phyloP scores from a whole-genome alignment of 192 early-diverging fungal genomes.

The Backusella tuberculispora region DNA sequence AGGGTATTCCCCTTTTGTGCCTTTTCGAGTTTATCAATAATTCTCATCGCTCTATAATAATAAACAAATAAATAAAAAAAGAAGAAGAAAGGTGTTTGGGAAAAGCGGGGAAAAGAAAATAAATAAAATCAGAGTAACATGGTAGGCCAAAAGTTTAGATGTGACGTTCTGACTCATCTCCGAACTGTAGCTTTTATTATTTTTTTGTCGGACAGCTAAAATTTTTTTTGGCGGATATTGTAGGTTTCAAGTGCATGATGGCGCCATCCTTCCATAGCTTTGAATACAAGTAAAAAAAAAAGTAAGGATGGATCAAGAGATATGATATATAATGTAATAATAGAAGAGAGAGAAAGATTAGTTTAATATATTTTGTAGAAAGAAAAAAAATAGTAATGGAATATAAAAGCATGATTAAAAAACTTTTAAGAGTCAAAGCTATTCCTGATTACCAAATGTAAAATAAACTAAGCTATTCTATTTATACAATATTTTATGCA shows the following conservation, averaged over 20 bases:
- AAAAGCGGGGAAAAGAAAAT: constrained; percentile 12
- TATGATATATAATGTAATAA: no score
- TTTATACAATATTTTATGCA: no score
- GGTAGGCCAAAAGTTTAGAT: constrained; percentile 2
- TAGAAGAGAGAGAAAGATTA: no score
- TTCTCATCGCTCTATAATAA: constrained; percentile 55
- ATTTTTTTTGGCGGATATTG: not conserved
- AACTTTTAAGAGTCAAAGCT: no score
- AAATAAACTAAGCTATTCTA: no score
- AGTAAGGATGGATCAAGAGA: no score
- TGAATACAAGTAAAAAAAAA: no score
- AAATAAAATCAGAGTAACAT: not conserved
- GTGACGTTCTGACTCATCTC: constrained; percentile 23
- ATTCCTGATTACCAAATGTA: no score
- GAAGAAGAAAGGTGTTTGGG: not conserved
- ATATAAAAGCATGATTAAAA: no score
- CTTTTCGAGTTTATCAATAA: constrained; percentile 71
- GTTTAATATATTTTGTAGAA: no score
- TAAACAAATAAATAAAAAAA: not conserved
- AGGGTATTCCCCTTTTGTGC: constrained; percentile 63
- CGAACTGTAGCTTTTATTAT: not conserved
- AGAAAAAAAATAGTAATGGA: no score
- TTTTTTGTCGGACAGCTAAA: constrained; percentile 1
- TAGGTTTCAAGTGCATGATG: not conserved
- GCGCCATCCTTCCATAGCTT: not conserved